Evolutionary conservation across 768 basidiomycete species (phyloP).

Genomic region (Pulveroboletus ravenelii): DNA sequence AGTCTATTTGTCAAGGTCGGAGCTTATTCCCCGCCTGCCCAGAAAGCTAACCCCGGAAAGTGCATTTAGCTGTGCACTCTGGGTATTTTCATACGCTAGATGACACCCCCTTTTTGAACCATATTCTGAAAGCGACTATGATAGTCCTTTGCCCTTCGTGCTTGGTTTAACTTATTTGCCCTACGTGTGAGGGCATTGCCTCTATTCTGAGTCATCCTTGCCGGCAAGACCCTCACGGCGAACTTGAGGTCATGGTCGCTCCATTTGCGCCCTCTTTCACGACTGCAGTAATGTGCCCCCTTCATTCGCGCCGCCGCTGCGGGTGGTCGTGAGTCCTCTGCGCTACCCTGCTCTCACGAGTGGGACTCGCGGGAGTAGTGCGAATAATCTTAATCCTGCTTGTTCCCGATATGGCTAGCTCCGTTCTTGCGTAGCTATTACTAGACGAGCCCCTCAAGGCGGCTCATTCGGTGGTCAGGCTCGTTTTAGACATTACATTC

Average conservation of each 20-base stretch:
- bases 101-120: not conserved
- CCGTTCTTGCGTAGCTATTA: conserved; percentile 3
- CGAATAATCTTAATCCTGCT: not conserved
- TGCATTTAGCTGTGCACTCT: conserved; percentile 10
- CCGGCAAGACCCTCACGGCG: conserved; percentile 2
- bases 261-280: conserved; percentile 13
- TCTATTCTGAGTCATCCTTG: conserved; percentile 5
- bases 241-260: conserved; percentile 5
- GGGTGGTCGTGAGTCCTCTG: conserved; percentile 3
- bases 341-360: conserved; percentile 2
- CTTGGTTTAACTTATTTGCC: conserved; percentile 2
- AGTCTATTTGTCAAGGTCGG: conserved; percentile 20
- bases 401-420: conserved; percentile 9
- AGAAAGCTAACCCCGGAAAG: conserved; percentile 10
- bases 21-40: conserved; percentile 14
- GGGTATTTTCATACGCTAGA: conserved; percentile 16
- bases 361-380: conserved; percentile 8
- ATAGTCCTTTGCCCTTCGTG: conserved; percentile 1
- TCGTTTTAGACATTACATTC: conserved; percentile 5
- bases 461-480: conserved; percentile 1
- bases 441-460: not conserved
- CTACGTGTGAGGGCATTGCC: not conserved
- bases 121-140: conserved; percentile 4
- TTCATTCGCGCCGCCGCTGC: conserved; percentile 3
- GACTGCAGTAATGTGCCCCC: conserved; percentile 3